Evolutionary conservation across 495 filamentous ascomycete genomes (phyloP), one percentile per base, ranked within the genome.

Genomic region (Penicillium egyptiacum): DNA sequence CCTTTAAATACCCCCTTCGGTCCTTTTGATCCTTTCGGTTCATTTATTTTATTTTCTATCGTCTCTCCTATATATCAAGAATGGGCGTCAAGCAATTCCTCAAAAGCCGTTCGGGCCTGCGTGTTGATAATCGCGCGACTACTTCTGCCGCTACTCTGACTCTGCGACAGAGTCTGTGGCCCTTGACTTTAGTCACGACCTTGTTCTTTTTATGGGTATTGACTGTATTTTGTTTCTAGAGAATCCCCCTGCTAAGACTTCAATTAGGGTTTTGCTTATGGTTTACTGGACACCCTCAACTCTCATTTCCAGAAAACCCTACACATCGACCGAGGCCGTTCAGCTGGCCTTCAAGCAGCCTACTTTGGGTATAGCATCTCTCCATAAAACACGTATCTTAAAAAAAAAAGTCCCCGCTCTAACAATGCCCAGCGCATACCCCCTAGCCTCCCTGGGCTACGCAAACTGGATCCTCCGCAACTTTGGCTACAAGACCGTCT

Each of bases 161-260:
- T 10, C 64, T 88, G 20, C 71, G 83, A 17, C 79, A 84, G 64
- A 83, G 81, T 54, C 61, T 86, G 39, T 69, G 76, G 62, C 79
- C 79, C 11, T 69, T 82, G 45, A 59, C 66, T 12, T 67, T 83
- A 6, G 78, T 72, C 55, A 79, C 73, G 22, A 79, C 85, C 52
- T 74, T 90, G n/a, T 90, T 89, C 74, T 89, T 92, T 69, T 73
- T 90, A 47, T 90, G 86, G 88, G 73, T 75, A 59, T 66, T 14
- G 16, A 16, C n/a, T 12, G 4, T 14, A 17, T 19, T 10, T 40
- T 12, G 11, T 4, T 10, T 19, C 14, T 2, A 12, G 9, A 22
- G 3, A 26, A 19, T 20, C 16, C 22, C 14, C 12, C 16, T 28
- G 26, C 17, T 56, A 31, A 49, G 7, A 28, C 33, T n/a, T 3